These are phyloP conservation scores for Debaryomyces robertsiae DNA, from an alignment of 1,139 yeast genomes.

Conservation along the genomic window DNA sequence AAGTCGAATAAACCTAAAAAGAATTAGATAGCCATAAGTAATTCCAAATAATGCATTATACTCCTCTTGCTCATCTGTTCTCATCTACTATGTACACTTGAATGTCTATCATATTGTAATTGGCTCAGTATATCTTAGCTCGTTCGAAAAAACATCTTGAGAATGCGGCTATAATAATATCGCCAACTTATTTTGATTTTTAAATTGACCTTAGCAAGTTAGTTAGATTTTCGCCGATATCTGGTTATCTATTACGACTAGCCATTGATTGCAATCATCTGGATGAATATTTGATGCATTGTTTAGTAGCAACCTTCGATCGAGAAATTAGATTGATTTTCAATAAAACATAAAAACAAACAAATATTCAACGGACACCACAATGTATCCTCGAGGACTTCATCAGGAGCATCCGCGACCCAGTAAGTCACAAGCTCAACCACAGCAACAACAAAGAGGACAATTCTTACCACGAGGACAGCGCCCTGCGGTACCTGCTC, in stretches of 20 bases:
- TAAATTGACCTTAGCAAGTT: neutral
- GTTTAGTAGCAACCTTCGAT: neutral
- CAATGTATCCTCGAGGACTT: conserved; percentile 15
- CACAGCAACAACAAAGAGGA: conserved; percentile 4
- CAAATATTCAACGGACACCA: neutral
- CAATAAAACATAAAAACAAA: neutral
- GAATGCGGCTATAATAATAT: neutral
- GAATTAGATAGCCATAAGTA: neutral
- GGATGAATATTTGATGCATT: neutral
- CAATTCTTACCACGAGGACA: conserved; percentile 4
- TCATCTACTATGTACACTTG: conserved; percentile 1
- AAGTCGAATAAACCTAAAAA: conserved; percentile 8
- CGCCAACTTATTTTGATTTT: too few relatives aligned
- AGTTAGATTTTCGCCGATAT: neutral
- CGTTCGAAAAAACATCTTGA: neutral
- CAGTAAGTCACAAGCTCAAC: conserved; percentile 4
- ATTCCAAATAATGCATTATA: conserved; percentile 1
- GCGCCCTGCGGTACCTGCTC: neutral
- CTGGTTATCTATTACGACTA: too few relatives aligned
- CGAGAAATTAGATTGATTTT: neutral
- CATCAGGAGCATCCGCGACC: conserved; percentile 8
- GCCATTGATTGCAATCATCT: too few relatives aligned
- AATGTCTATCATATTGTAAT: neutral
- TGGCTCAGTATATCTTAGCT: neutral
- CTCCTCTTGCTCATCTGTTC: neutral